Percentiles rank a stretch among this genome's conserved stretches.
These are phyloP conservation scores for Carex littledalei DNA, from an alignment of 176 grass and related monocot genomes.

Conservation along the genomic window DNA sequence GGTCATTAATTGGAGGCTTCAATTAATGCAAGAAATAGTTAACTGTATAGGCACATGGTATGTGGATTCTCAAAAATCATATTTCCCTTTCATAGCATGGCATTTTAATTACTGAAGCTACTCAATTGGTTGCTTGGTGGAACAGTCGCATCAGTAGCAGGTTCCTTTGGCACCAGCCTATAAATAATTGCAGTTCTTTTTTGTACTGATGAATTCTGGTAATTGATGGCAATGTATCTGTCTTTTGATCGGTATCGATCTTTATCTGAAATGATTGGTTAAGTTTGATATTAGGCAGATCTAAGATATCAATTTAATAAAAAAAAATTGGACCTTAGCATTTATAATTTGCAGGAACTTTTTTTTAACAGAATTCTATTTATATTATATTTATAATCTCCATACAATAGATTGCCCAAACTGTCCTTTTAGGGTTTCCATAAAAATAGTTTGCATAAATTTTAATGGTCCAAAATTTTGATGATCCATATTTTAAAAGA, in stretches of 20 bases:
- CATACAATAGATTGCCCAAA: background rate
- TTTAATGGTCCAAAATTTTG: background rate
- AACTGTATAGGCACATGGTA: slow-evolving; percentile 1
- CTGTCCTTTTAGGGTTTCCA: background rate
- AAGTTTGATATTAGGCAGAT: background rate
- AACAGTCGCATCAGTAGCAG: background rate
- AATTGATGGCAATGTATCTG: background rate
- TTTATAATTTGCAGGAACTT: background rate
- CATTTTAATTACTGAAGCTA: background rate
- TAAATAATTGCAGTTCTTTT: background rate
- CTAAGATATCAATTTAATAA: background rate
- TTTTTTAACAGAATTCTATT: background rate
- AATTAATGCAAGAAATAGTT: background rate
- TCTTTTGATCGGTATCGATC: background rate
- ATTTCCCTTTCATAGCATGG: background rate
- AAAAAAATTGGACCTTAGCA: background rate
- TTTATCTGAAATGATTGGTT: background rate
- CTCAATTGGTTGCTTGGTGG: background rate
- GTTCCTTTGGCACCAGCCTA: background rate
- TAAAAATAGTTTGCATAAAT: background rate
- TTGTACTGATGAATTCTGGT: background rate
- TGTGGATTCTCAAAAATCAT: background rate
- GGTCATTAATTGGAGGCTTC: background rate
- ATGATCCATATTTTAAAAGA: background rate
- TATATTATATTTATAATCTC: background rate